phyloP scores from a whole-genome alignment of 1,284 basidiomycete species.

The Phaffia rhodozyma region DNA sequence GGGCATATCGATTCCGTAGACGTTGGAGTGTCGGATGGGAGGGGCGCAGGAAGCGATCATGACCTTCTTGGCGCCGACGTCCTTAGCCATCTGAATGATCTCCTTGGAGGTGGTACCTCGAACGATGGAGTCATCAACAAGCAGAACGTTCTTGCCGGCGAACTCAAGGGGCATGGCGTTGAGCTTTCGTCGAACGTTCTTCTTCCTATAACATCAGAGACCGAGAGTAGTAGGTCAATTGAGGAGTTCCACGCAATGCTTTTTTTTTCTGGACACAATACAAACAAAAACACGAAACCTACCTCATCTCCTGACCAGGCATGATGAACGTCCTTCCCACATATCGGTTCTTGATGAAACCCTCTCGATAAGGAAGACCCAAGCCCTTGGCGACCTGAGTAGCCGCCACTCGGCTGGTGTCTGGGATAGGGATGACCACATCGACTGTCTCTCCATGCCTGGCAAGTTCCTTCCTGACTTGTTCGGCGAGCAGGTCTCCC shows the following conservation, averaged over 20 bases:
- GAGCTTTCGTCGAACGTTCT: conserved; percentile 90
- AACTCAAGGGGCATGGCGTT: conserved; percentile 99
- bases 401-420: conserved; percentile 92
- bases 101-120: conserved; percentile 97
- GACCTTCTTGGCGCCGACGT: conserved; percentile 95
- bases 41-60: conserved; percentile 96
- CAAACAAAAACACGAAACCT: conserved; percentile 16
- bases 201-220: conserved; percentile 45
- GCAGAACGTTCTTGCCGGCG: conserved; percentile 75
- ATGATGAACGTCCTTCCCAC: conserved; percentile 99
- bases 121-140: conserved; percentile 98
- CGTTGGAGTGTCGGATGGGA: conserved; percentile 85
- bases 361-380: conserved; percentile 86
- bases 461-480: conserved; percentile 62
- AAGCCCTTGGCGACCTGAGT: conserved; percentile 89
- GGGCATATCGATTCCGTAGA: conserved; percentile 99
- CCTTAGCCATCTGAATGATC: conserved; percentile 98
- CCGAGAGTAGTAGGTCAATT: background rate
- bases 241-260: conserved; percentile 5
- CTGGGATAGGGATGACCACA: conserved; percentile 96
- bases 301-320: conserved; percentile 92
- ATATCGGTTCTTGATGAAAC: conserved; percentile 98
- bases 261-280: background rate
- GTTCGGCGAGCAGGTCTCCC: conserved; percentile 88
- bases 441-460: conserved; percentile 63